These are phyloP conservation scores for Leptomonas seymouri DNA, from an alignment of 208 protist genomes.

Conservation along the genomic window DNA sequence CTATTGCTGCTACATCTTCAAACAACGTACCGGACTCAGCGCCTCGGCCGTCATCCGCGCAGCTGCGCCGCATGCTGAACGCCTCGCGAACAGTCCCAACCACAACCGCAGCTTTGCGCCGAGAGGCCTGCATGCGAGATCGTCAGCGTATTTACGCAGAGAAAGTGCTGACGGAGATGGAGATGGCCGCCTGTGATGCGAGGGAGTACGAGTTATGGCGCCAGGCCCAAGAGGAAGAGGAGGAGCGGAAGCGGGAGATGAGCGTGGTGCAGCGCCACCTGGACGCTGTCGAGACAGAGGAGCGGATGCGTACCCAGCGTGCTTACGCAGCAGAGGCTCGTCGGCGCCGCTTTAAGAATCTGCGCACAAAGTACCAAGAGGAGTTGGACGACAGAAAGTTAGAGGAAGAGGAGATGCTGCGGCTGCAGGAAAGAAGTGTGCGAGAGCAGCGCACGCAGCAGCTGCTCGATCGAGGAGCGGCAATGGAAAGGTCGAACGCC, in stretches of 20 bases:
- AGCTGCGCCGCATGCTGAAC: conserved; percentile 40
- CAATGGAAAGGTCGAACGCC: conserved; percentile 22
- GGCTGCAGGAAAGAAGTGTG: conserved; percentile 26
- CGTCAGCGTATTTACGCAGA: conserved; percentile 41
- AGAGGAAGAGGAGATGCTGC: conserved; percentile 18
- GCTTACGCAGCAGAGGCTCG: conserved; percentile 23
- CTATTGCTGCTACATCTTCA: neutral
- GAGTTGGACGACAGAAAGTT: conserved; percentile 10
- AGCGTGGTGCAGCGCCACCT: conserved; percentile 42
- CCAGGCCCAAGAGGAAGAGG: conserved; percentile 37
- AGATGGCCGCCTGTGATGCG: conserved; percentile 46
- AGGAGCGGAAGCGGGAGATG: conserved; percentile 33
- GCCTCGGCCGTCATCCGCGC: conserved; percentile 18
- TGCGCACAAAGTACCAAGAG: conserved; percentile 25
- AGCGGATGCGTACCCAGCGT: conserved; percentile 25
- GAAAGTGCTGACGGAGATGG: conserved; percentile 45
- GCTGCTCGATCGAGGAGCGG: conserved; percentile 31
- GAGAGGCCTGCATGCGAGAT: conserved; percentile 61
- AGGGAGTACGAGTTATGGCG: conserved; percentile 67
- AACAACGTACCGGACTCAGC: neutral
- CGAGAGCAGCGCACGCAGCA: conserved; percentile 37
- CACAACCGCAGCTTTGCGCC: conserved; percentile 57
- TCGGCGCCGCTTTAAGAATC: conserved; percentile 18
- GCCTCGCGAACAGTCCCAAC: conserved; percentile 41
- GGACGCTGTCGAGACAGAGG: conserved; percentile 43